Base-by-base conservation (phyloP, 495 filamentous ascomycete genomes). In the Xylaria sp. region DNA sequence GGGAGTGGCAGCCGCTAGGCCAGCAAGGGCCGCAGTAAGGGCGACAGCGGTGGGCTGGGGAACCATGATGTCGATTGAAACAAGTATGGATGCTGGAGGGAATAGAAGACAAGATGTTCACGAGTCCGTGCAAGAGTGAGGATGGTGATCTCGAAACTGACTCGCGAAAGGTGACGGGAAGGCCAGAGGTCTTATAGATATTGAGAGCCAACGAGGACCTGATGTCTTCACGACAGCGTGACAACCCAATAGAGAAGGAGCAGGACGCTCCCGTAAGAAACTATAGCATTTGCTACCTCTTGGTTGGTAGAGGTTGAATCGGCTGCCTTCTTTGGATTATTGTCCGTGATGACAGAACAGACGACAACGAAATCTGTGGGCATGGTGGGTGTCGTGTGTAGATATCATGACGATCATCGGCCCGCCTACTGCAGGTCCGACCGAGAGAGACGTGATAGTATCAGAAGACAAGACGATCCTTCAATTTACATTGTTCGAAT, bases 21-120 rank as follows among this genome's bases (percentile, higher is more conserved):
- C 55, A 67, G 71, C 74, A 57, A 78, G 68, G 8, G 73, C 74
- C 31, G 72, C 65, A 46, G 65, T 73, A 46, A 72, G 69, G 21
- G 70, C 74, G 69, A 78, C 68, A 67, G 73, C 72, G 48, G 33
- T 72, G 62, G 65, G 61, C 63, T 57, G 33, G 48, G 29, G 7
- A 46, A 69, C 31, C 69, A 71, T 65, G 26, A 11, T 64, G 73
- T 53, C 68, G 41, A 35, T 52, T 19, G 31, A 15, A 70, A 69
- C 71, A 70, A 67, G 46, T 53, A 55, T 53, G 46, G 71, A 46
- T 67, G 50, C 44, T 65, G 68, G 61, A 68, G 58, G 37, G 57
- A 17, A 61, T 52, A 33, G 55, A 53, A 26, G 33, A 53, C 41
- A 4, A 46, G 68, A 29, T 55, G 74, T 72, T 40, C 21, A 31